A percentile compares a stretch with the other conserved stretches of the same genome.
Evolutionary conservation across 2,329 filamentous ascomycete genomes (phyloP).

Genomic region (Colletotrichum nymphaeae): DNA sequence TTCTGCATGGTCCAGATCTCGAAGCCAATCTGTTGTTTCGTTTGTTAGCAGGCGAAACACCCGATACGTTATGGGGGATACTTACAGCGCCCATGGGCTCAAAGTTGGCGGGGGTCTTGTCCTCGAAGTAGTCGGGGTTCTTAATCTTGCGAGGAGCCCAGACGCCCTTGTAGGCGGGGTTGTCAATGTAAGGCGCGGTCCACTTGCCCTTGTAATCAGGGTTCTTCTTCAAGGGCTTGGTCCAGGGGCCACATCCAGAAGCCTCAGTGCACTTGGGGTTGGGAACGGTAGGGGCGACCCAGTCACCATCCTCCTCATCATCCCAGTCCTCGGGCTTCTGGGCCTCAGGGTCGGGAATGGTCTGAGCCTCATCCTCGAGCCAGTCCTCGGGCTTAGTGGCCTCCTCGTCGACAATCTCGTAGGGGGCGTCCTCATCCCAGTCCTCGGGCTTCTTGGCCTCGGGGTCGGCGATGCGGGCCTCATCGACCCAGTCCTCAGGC

Average conservation of each 20-base stretch:
- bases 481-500: constrained; percentile 95
- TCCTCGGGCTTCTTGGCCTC: constrained; percentile 97
- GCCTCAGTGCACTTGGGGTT: constrained; percentile 97
- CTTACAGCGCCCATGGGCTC: constrained; percentile 97
- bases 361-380: constrained; percentile 88
- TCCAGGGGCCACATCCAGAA: constrained; percentile 95
- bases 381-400: constrained; percentile 94
- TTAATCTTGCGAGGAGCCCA: constrained; percentile 96
- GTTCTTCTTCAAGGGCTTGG: constrained; percentile 92
- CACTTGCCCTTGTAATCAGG: constrained; percentile 99
- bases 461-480: constrained; percentile 89
- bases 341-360: constrained; percentile 90
- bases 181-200: constrained; percentile 92
- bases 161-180: constrained; percentile 96
- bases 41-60: constrained; percentile 20
- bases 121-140: constrained; percentile 97
- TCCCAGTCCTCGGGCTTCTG: constrained; percentile 99
- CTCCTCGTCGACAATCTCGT: constrained; percentile 93
- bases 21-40: constrained; percentile 82
- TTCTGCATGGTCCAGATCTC: constrained; percentile 99
- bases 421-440: constrained; percentile 98
- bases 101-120: constrained; percentile 95
- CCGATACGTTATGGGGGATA: constrained; percentile 42
- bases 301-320: constrained; percentile 99
- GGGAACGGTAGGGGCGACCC: constrained; percentile 87